Percentiles rank a stretch among this genome's conserved stretches.
Conservation (phyloP, 2,329 filamentous ascomycete genomes). For the Elsinoe batatas region DNA sequence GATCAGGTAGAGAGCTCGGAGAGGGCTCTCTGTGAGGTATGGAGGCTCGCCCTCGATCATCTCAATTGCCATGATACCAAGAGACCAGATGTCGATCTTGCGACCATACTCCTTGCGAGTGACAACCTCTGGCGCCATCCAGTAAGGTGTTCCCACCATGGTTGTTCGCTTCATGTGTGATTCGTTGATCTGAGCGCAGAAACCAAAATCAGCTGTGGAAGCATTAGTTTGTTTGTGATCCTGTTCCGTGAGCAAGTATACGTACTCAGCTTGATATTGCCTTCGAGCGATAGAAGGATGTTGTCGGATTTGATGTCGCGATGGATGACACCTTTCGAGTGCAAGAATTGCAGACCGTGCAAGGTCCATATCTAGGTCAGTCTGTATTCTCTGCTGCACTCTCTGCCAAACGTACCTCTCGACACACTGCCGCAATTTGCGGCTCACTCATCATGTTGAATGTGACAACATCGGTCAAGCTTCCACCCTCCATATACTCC, state of each 20-base stretch:
- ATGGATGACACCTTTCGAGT: conserved; percentile 97
- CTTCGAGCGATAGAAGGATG: conserved; percentile 84
- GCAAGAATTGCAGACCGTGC: conserved; percentile 83
- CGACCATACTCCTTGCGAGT: conserved; percentile 95
- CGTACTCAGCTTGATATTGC: conserved; percentile 95
- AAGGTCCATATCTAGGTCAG: conserved; percentile 48
- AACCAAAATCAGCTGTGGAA: conserved; percentile 79
- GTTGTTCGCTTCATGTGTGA: conserved; percentile 94
- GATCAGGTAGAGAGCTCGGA: conserved; percentile 89
- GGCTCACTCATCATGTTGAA: conserved; percentile 99
- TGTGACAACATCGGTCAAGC: conserved; percentile 93
- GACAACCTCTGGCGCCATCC: conserved; percentile 99
- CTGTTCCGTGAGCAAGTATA: conserved; percentile 12
- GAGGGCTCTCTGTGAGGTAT: conserved; percentile 87
- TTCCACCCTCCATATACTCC: conserved; percentile 99
- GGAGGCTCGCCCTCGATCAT: conserved; percentile 99
- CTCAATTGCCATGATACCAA: conserved; percentile 99
- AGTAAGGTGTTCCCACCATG: conserved; percentile 98
- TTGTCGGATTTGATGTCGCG: conserved; percentile 99
- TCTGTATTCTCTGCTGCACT: too few relatives aligned
- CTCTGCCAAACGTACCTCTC: conserved; percentile 47
- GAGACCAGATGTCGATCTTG: conserved; percentile 97
- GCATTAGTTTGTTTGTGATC: conserved; percentile 14
- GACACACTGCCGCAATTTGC: conserved; percentile 90
- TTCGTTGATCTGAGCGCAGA: conserved; percentile 97